Conservation (phyloP, 495 filamentous ascomycete species). For the Aspergillus olivimuriae region DNA sequence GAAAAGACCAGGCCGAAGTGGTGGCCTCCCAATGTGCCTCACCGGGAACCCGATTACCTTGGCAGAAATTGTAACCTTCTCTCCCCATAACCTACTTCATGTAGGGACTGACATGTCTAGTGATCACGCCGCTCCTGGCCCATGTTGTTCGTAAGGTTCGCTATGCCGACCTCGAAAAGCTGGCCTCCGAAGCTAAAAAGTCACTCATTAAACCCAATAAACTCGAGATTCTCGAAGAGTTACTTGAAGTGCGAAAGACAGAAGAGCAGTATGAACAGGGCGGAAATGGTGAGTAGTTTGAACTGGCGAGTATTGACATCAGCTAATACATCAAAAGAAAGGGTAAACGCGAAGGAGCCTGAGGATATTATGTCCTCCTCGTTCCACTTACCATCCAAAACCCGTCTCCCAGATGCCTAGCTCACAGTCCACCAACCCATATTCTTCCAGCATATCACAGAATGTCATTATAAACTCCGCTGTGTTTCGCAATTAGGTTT, state of each 20-base stretch:
- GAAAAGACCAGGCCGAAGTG: background rate
- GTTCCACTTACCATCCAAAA: too few species aligned
- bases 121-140: background rate
- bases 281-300: background rate
- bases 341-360: too few species aligned
- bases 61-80: background rate
- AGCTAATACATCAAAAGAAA: background rate
- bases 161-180: background rate
- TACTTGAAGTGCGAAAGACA: background rate
- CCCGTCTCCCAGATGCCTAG: too few species aligned
- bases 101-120: background rate
- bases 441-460: too few species aligned
- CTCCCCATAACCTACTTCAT: background rate
- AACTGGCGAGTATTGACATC: background rate
- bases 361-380: too few species aligned
- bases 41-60: background rate
- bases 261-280: background rate
- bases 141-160: background rate
- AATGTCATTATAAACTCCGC: too few species aligned
- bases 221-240: background rate
- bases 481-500: too few species aligned
- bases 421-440: too few species aligned
- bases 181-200: background rate
- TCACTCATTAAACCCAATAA: background rate
- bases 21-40: background rate